Conservation (phyloP, 805 yeast species). For the Myxozyma melibiosi region DNA sequence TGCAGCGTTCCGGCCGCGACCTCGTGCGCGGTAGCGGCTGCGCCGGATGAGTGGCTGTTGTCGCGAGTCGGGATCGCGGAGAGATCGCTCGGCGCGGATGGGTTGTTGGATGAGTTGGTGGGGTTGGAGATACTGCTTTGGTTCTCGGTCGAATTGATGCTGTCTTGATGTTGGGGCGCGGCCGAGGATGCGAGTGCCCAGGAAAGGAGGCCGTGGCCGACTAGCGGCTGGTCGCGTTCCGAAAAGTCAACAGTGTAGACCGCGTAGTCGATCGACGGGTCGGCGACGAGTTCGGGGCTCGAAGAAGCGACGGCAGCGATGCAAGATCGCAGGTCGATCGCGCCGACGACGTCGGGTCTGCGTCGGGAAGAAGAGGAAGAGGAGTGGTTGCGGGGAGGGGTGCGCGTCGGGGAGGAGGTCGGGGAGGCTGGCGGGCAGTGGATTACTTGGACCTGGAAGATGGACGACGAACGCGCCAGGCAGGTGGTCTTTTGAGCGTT, state of each 20-base stretch:
- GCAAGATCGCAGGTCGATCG: slow-evolving; percentile 41
- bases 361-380: not conserved
- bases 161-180: not conserved
- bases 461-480: slow-evolving; percentile 40
- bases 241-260: slow-evolving; percentile 46
- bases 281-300: slow-evolving; percentile 44
- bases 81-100: too few species aligned
- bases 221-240: slow-evolving; percentile 45
- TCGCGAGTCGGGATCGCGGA: too few species aligned
- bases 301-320: slow-evolving; percentile 40
- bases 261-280: slow-evolving; percentile 43
- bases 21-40: slow-evolving; percentile 8
- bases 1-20: slow-evolving; percentile 7
- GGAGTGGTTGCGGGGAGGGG: not conserved
- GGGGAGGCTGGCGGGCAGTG: slow-evolving; percentile 25
- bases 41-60: not conserved
- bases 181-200: slow-evolving; percentile 29
- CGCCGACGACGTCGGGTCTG: slow-evolving; percentile 37
- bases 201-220: slow-evolving; percentile 47
- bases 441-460: slow-evolving; percentile 35
- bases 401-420: slow-evolving; percentile 8
- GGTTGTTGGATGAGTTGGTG: too few species aligned
- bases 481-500: slow-evolving; percentile 40
- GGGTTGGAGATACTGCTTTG: not conserved
- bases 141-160: not conserved